Conservation (phyloP, 768 basidiomycete genomes). For the Suillus hirtellus region DNA sequence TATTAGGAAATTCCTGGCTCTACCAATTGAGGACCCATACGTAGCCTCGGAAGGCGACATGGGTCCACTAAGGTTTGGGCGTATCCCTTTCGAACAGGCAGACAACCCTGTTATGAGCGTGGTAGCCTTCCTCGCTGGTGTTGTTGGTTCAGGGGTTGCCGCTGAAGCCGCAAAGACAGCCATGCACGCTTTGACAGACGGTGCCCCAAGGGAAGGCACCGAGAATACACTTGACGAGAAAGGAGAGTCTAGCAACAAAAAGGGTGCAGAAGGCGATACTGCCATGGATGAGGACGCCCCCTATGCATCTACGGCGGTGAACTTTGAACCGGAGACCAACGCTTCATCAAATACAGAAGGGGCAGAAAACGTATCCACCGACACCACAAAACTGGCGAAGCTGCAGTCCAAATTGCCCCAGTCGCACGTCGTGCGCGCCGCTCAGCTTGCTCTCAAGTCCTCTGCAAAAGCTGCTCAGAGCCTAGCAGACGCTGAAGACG, state of each 20-base stretch:
- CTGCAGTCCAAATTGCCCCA: conserved; percentile 51
- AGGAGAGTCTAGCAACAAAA: conserved; percentile 13
- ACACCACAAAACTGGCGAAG: conserved; percentile 34
- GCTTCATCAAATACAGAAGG: conserved; percentile 31
- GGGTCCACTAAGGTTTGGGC: conserved; percentile 72
- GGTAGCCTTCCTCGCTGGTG: conserved; percentile 93
- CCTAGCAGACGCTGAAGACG: conserved; percentile 82
- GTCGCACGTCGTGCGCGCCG: conserved; percentile 79
- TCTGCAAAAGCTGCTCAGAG: conserved; percentile 82
- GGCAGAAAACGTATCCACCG: conserved; percentile 45
- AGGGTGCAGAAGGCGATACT: conserved; percentile 45
- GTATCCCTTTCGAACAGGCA: conserved; percentile 89
- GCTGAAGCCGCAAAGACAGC: conserved; percentile 93
- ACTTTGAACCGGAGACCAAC: conserved; percentile 17
- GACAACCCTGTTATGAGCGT: conserved; percentile 99
- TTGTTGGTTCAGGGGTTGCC: conserved; percentile 86
- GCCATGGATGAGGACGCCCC: conserved; percentile 35
- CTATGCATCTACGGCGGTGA: conserved; percentile 14
- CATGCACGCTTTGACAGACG: conserved; percentile 75
- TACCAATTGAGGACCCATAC: conserved; percentile 97
- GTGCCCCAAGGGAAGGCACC: conserved; percentile 40
- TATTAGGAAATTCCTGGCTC: conserved; percentile 89
- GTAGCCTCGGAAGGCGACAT: conserved; percentile 73
- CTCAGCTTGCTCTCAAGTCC: conserved; percentile 83
- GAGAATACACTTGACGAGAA: conserved; percentile 36